Evolutionary conservation across 169 alveolate species (phyloP), one percentile per base, ranked within the genome.

Genomic region (Haemoproteus tartakovskyi): DNA sequence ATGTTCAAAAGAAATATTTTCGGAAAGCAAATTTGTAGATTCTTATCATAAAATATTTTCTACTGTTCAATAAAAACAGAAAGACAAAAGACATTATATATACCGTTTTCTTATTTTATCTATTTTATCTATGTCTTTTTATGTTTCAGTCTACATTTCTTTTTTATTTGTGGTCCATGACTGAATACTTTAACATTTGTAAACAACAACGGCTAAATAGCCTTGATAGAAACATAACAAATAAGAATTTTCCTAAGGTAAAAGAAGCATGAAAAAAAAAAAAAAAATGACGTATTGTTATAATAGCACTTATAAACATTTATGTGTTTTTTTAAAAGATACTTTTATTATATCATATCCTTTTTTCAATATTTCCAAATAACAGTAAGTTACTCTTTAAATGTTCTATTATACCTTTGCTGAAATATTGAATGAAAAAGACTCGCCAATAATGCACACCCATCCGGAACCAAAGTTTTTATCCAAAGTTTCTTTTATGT

Each of bases 371-470:
- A n/a, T n/a, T n/a, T n/a, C n/a, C n/a, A n/a, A n/a, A n/a, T n/a
- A n/a, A n/a, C n/a, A n/a, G n/a, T n/a, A n/a, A n/a, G n/a, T n/a
- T n/a, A n/a, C n/a, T n/a, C n/a, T n/a, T n/a, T n/a, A n/a, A n/a
- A n/a, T n/a, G n/a, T n/a, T n/a, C n/a, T 9, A 33, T 33, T 9
- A 33, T 33, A 70, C 84, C 48, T 70, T 70, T 30, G 84, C 84
- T 19, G 84, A 70, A 11, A 70, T 70, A 45, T 70, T 70, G 29
- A 70, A 70, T 30, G 84, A 70, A 47, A 70, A 70, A 18, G 84
- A 70, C 38, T 70, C 84, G 36, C 84, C 84, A 21, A 70, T 70
- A 14, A 70, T 16, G 21, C 84, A 70, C 33, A 70, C 51, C 84
- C 84, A 70, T 3, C 84, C 84, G 18, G 40, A n/a, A 14, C 84